Evolutionary conservation across 192 early-diverging fungal genomes (phyloP).

Genomic region (Pilaira anomala): DNA sequence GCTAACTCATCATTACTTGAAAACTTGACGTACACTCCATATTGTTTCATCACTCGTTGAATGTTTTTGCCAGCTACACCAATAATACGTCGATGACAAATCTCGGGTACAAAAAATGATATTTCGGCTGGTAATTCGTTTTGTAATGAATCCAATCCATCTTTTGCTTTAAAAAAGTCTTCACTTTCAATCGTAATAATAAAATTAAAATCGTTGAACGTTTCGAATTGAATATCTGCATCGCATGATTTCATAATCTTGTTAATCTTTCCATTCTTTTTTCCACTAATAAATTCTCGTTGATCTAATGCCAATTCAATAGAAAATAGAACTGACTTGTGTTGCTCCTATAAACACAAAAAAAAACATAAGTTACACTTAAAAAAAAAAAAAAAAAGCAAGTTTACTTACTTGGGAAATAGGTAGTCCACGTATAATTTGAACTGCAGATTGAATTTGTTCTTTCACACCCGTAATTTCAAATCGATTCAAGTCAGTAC

Average conservation of each 20-base stretch:
- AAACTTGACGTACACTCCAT: constrained; percentile 82
- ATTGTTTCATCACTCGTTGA: constrained; percentile 83
- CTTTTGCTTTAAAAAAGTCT: constrained; percentile 53
- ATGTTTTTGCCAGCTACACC: constrained; percentile 83
- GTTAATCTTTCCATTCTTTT: constrained; percentile 84
- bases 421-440: constrained; percentile 17
- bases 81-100: constrained; percentile 78
- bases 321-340: constrained; percentile 65
- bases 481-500: constrained; percentile 41
- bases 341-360: constrained; percentile 27
- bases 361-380: neutral
- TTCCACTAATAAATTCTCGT: constrained; percentile 78
- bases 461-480: constrained; percentile 65
- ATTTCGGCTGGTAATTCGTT: constrained; percentile 81
- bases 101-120: constrained; percentile 75
- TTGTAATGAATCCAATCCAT: constrained; percentile 60
- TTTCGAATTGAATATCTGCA: constrained; percentile 63
- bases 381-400: neutral
- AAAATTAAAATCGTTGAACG: constrained; percentile 75
- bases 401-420: constrained; percentile 2
- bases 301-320: constrained; percentile 72
- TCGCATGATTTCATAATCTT: constrained; percentile 69
- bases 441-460: constrained; percentile 53
- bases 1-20: constrained; percentile 73
- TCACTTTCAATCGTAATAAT: constrained; percentile 62